Evolutionary conservation across 345 rosid species (phyloP).

Genomic region (Schrenkiella parvula): DNA sequence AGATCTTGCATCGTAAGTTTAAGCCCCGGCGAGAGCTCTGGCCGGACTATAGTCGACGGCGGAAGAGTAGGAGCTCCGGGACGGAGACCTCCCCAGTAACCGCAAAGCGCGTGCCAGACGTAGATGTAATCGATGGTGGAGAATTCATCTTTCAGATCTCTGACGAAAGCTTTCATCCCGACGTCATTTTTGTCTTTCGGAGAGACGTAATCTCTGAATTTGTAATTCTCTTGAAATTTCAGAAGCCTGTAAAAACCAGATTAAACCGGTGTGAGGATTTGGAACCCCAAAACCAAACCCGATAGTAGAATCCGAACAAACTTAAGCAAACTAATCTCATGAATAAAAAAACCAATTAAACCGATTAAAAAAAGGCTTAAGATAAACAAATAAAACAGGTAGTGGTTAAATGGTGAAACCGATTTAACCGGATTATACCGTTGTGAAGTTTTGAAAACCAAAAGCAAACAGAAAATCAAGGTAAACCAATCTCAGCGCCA

Average conservation of each 20-base stretch:
- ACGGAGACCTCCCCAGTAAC: conserved; percentile 95
- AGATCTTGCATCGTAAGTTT: conserved; percentile 81
- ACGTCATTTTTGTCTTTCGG: conserved; percentile 30
- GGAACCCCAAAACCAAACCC: background rate
- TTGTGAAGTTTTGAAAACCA: too few relatives aligned
- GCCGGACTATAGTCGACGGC: conserved; percentile 37
- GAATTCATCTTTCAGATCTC: conserved; percentile 76
- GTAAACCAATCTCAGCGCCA: too few relatives aligned
- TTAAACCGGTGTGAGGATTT: conserved; percentile 19
- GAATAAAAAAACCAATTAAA: background rate
- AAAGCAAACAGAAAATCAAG: too few relatives aligned
- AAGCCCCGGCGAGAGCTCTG: conserved; percentile 70
- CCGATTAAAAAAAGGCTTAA: background rate
- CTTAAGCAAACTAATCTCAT: background rate
- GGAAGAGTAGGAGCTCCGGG: conserved; percentile 72
- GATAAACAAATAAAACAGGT: too few relatives aligned
- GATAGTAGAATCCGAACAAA: background rate
- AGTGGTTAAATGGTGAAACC: too few relatives aligned
- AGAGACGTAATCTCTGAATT: conserved; percentile 68
- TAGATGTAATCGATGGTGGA: conserved; percentile 69
- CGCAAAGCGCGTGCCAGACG: conserved; percentile 95
- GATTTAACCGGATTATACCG: too few relatives aligned
- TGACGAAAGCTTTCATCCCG: conserved; percentile 82
- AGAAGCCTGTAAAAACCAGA: conserved; percentile 43
- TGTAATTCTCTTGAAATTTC: conserved; percentile 79